Evolutionary conservation across 2,329 filamentous ascomycete species (phyloP).

Genomic region (Macrophomina pseudophaseolina): DNA sequence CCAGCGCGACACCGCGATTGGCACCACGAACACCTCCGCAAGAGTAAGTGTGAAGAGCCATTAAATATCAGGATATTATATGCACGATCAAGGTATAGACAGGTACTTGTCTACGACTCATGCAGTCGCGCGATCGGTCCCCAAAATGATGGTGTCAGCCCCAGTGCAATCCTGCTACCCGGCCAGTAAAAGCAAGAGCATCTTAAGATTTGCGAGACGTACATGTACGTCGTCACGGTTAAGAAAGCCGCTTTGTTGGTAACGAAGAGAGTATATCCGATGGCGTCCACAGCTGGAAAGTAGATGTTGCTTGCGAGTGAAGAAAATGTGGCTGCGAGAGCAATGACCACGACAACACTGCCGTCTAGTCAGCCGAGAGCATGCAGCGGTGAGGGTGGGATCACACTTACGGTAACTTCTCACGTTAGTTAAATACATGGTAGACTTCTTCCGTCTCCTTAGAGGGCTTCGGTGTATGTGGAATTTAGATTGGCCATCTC

Average conservation of each 20-base stretch:
- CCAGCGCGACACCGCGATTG: conserved; percentile 12
- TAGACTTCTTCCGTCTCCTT: not conserved
- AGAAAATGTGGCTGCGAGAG: conserved; percentile 21
- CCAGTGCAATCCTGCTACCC: conserved; percentile 52
- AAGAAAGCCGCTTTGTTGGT: conserved; percentile 3
- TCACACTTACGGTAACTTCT: not conserved
- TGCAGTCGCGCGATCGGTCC: conserved; percentile 20
- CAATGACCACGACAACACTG: conserved; percentile 12
- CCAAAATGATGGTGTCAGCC: conserved; percentile 49
- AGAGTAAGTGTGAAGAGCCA: not conserved
- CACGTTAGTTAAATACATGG: not conserved
- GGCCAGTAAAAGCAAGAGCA: not conserved
- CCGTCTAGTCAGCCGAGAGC: not conserved
- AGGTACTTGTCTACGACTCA: conserved; percentile 13
- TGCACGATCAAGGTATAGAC: conserved; percentile 10
- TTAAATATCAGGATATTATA: not conserved
- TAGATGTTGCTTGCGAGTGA: conserved; percentile 21
- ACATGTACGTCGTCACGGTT: conserved; percentile 21
- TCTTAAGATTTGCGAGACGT: not conserved
- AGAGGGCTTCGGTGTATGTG: not conserved
- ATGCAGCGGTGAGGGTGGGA: too few species aligned
- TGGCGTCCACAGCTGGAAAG: conserved; percentile 14
- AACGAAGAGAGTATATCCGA: conserved; percentile 1
- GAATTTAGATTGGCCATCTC: too few species aligned
- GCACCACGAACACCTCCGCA: conserved; percentile 11